A percentile compares a stretch with the other conserved stretches of the same genome.
These are phyloP conservation scores for Hibiscus syriacus DNA, from an alignment of 345 rosid species.

Conservation along the genomic window DNA sequence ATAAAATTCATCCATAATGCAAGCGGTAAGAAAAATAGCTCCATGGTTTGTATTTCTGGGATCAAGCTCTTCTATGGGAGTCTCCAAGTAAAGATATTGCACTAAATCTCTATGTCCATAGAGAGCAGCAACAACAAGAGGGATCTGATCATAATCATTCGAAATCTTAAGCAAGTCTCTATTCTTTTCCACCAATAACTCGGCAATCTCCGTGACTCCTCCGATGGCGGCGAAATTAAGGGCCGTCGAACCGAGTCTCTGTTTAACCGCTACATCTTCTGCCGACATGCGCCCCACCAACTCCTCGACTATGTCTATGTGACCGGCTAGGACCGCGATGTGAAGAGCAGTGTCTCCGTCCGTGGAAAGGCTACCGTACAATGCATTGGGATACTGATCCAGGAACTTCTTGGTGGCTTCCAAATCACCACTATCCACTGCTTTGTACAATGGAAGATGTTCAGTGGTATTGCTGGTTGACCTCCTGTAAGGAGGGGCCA, in stretches of 20 bases:
- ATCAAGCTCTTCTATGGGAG: constrained; percentile 36
- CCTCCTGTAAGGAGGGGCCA: background rate
- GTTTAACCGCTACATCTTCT: constrained; percentile 21
- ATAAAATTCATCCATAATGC: constrained; percentile 51
- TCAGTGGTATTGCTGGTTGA: background rate
- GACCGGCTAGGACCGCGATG: constrained; percentile 61
- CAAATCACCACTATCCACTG: constrained; percentile 51
- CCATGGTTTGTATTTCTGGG: constrained; percentile 42
- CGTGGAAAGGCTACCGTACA: constrained; percentile 40
- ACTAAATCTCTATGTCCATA: constrained; percentile 57
- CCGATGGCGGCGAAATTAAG: constrained; percentile 67
- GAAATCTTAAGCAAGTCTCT: constrained; percentile 31
- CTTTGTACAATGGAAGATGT: constrained; percentile 38
- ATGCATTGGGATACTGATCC: constrained; percentile 20
- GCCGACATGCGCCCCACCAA: constrained; percentile 20
- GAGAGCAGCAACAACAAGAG: constrained; percentile 58
- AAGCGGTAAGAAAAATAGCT: constrained; percentile 52
- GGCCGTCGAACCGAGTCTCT: constrained; percentile 42
- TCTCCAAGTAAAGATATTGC: constrained; percentile 43
- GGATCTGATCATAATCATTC: constrained; percentile 38
- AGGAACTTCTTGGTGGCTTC: constrained; percentile 40
- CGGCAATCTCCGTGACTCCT: constrained; percentile 50
- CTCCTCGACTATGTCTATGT: constrained; percentile 46
- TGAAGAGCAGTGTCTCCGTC: constrained; percentile 65
- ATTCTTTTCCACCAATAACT: constrained; percentile 38